Base-by-base conservation (phyloP, 345 rosid genomes). In the Eucalyptus curtisii region DNA sequence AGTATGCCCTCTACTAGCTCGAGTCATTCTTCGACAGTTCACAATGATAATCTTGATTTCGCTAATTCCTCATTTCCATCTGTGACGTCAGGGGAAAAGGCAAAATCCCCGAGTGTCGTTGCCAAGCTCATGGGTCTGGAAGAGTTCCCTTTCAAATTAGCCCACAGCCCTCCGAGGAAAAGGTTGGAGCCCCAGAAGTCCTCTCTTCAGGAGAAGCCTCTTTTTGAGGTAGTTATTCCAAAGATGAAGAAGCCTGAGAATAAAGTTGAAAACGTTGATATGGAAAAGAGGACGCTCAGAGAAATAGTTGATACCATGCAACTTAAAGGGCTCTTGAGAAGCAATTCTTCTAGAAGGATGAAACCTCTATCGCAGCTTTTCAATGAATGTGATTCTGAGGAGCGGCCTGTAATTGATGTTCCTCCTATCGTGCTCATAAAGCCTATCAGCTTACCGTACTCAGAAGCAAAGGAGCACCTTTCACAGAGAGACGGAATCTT, bases 101-200 rank as follows among this genome's bases (percentile, higher is more conserved):
- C 16, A 90, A 89, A 89, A 91, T 84, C n/a, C 47, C 93, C 94
- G 11, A 95, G 91, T 90, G 91, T 98, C 94, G 93, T 98, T 49
- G 99, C 99, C 89, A 96, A 93, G 95, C 95, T 98, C 66, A 97
- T 98, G 99, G 99, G 99, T 68, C 89, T 97, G 85, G 99, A 97
- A 90, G 96, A 91, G 57, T 88, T 94, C 25, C 94, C 96, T 48
- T 90, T 91, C 79, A 93, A 92, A 89, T 90, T 90, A 61, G 30
- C 87, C 27, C 91, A 71, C 61, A 91, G 87, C 84, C 84, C 84
- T 76, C 84, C 84, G 25, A 40, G 47, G 84, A 40, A 20, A 76
- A 93, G 87, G 88, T 11, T 90, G 50, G 90, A 88, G 85, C 30
- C 55, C 76, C 87, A 92, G 88, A 91, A 88, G 47, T 91, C 57